phyloP scores from a whole-genome alignment of 176 grass and related monocot species.

The Triticum timopheevii region DNA sequence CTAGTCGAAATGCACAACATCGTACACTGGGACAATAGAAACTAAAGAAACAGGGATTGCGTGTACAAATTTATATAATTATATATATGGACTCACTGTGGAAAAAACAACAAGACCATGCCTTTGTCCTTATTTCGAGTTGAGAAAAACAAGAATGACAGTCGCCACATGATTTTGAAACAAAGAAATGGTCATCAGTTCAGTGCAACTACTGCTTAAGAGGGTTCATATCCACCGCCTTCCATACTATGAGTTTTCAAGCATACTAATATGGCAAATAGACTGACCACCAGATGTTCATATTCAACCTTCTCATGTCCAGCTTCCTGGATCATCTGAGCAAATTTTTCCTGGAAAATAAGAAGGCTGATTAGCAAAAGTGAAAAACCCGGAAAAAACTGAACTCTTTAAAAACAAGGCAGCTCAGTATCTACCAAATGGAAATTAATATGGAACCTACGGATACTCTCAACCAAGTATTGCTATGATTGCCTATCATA shows the following conservation, averaged over 20 bases:
- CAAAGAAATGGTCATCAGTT: background rate
- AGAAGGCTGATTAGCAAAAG: background rate
- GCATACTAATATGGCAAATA: constrained; percentile 32
- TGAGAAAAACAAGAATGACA: background rate
- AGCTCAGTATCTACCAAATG: background rate
- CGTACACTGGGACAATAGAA: background rate
- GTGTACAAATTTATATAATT: background rate
- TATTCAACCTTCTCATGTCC: constrained; percentile 83
- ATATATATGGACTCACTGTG: background rate
- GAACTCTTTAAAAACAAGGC: background rate
- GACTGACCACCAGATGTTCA: constrained; percentile 43
- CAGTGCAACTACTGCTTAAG: background rate
- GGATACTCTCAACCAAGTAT: constrained; percentile 90
- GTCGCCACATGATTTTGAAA: background rate
- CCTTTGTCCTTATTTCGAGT: background rate
- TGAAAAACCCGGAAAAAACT: background rate
- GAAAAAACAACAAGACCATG: background rate
- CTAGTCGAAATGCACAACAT: background rate
- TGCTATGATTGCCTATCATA: constrained; percentile 78
- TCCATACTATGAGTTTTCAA: constrained; percentile 40
- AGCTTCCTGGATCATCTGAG: constrained; percentile 81
- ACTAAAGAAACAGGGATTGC: background rate
- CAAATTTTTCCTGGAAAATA: constrained; percentile 61
- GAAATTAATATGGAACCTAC: constrained; percentile 49
- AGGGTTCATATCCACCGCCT: background rate